phyloP scores from a whole-genome alignment of 768 basidiomycete species.

The Collybia nuda region DNA sequence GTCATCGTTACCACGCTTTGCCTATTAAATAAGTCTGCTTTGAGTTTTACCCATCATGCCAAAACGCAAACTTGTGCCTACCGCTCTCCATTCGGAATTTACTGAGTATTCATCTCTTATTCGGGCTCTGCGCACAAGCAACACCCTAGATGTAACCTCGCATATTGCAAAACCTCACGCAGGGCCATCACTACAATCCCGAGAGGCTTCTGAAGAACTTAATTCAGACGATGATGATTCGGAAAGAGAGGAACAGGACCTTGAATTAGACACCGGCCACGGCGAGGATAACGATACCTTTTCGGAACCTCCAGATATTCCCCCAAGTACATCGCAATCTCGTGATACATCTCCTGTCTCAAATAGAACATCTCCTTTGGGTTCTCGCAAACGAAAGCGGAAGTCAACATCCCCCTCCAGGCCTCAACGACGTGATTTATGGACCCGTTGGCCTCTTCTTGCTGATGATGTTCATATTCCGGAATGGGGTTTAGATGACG shows the following conservation, averaged over 20 bases:
- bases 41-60: constrained; percentile 15
- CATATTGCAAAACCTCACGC: constrained; percentile 37
- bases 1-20: constrained; percentile 27
- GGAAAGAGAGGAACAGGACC: constrained; percentile 11
- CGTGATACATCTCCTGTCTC: constrained; percentile 10
- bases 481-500: constrained; percentile 72
- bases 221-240: constrained; percentile 21
- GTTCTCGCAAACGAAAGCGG: constrained; percentile 20
- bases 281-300: constrained; percentile 6
- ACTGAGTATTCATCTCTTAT: constrained; percentile 67
- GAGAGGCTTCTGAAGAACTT: not conserved
- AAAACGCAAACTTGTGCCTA: constrained; percentile 47
- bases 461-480: constrained; percentile 60
- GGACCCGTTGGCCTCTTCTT: constrained; percentile 80
- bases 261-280: constrained; percentile 22
- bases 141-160: constrained; percentile 55
- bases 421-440: constrained; percentile 42
- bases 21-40: constrained; percentile 5
- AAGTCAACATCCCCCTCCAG: constrained; percentile 3
- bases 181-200: constrained; percentile 1
- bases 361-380: constrained; percentile 3
- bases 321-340: constrained; percentile 8
- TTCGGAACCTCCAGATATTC: not conserved
- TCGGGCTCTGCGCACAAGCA: constrained; percentile 58
- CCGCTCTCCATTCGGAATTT: constrained; percentile 60